Evolutionary conservation across 2,329 filamentous ascomycete genomes (phyloP).

Genomic region (Trichoderma harzianum): DNA sequence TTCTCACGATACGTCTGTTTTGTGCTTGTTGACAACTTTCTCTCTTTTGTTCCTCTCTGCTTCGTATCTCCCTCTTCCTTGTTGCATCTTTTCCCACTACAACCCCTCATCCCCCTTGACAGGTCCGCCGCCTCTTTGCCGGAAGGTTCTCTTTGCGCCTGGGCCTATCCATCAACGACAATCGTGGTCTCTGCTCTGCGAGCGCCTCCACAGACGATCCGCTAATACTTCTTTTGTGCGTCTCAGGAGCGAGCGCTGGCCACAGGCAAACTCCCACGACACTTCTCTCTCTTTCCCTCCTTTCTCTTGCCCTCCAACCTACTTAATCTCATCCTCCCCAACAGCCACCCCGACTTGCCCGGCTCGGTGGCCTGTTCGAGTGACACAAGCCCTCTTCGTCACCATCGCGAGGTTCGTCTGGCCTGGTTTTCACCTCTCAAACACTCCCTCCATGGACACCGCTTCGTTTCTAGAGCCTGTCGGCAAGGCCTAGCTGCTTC

Average conservation of each 20-base stretch:
- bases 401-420: constrained; percentile 24
- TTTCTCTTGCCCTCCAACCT: not conserved
- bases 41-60: constrained; percentile 3
- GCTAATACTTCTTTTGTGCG: constrained; percentile 18
- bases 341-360: constrained; percentile 10
- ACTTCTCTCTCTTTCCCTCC: constrained; percentile 10
- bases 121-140: constrained; percentile 19
- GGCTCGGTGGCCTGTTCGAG: constrained; percentile 19
- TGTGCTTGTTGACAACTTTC: not conserved
- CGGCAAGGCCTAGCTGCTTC: not conserved
- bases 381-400: constrained; percentile 19
- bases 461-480: not conserved
- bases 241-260: constrained; percentile 20
- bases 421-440: not conserved
- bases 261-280: constrained; percentile 16
- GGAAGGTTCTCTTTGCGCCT: not conserved
- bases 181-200: constrained; percentile 14
- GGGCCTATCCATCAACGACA: not conserved
- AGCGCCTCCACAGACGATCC: constrained; percentile 15
- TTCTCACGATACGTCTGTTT: not conserved
- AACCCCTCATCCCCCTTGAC: constrained; percentile 2
- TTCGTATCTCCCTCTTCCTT: not conserved
- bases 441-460: not conserved
- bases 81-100: constrained; percentile 5
- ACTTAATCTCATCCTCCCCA: not conserved